phyloP scores from a whole-genome alignment of 176 grass and related monocot genomes.

The Tuctoria greenei region DNA sequence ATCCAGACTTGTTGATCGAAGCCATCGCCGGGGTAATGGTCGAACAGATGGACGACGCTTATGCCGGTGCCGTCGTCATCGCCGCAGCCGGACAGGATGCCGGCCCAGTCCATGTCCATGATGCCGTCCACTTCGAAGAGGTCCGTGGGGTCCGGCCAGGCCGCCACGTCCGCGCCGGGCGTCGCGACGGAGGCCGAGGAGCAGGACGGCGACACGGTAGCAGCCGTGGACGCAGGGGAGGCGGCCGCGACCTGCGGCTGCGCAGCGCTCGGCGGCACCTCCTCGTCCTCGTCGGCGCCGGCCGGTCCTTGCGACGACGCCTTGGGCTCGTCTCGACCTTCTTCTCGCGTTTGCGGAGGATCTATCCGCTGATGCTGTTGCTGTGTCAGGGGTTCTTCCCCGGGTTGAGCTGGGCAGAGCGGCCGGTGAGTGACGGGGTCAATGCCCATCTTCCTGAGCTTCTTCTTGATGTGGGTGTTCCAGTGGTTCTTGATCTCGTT shows the following conservation, averaged over 20 bases:
- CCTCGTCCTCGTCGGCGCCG: not conserved
- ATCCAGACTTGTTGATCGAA: conserved; percentile 58
- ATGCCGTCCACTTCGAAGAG: conserved; percentile 59
- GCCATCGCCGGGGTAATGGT: conserved; percentile 37
- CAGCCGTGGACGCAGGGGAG: conserved; percentile 8
- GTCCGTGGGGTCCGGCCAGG: conserved; percentile 53
- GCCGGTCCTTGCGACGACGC: not conserved
- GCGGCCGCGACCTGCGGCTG: conserved; percentile 4
- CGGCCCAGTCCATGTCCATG: conserved; percentile 57
- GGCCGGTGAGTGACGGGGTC: conserved; percentile 71
- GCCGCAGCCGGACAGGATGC: conserved; percentile 43
- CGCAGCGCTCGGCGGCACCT: not conserved
- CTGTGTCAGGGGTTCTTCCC: not conserved
- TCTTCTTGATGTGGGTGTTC: conserved; percentile 99
- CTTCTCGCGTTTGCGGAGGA: not conserved
- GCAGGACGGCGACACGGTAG: conserved; percentile 41
- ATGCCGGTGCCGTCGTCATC: conserved; percentile 14
- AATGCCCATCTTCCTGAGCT: conserved; percentile 87
- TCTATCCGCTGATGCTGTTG: not conserved
- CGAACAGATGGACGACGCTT: conserved; percentile 37
- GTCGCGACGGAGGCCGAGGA: conserved; percentile 45
- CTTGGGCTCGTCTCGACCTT: not conserved
- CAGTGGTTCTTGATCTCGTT: conserved; percentile 99
- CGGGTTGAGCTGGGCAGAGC: not conserved
- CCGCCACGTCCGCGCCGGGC: conserved; percentile 34